Evolutionary conservation across 805 yeast species (phyloP).

Genomic region (Zygoascus bituminiphila): DNA sequence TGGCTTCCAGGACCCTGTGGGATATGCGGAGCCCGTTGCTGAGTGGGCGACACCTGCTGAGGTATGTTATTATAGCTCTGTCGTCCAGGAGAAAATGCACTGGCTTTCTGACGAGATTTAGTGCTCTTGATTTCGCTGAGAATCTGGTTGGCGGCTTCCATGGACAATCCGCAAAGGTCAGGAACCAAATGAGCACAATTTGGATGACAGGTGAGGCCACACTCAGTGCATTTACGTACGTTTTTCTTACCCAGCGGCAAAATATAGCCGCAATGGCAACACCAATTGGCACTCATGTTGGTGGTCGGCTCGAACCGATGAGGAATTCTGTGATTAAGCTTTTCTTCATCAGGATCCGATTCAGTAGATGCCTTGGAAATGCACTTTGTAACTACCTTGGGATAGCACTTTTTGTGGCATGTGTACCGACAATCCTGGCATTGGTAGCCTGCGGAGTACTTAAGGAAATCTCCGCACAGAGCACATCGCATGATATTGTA

Average conservation of each 20-base stretch:
- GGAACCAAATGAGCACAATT: slow-evolving; percentile 93
- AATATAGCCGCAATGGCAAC: slow-evolving; percentile 97
- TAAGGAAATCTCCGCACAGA: slow-evolving; percentile 88
- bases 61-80: slow-evolving; percentile 8
- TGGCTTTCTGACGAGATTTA: slow-evolving; percentile 31
- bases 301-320: slow-evolving; percentile 91
- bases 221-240: slow-evolving; percentile 78
- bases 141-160: slow-evolving; percentile 92
- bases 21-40: neutral
- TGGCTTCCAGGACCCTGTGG: neutral
- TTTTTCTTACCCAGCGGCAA: slow-evolving; percentile 92
- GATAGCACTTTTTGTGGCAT: slow-evolving; percentile 72
- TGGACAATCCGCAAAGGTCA: slow-evolving; percentile 97
- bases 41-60: slow-evolving; percentile 7
- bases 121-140: slow-evolving; percentile 76
- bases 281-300: slow-evolving; percentile 96
- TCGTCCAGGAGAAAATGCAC: slow-evolving; percentile 8
- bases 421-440: slow-evolving; percentile 73
- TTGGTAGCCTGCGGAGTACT: slow-evolving; percentile 68
- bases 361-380: slow-evolving; percentile 65
- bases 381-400: slow-evolving; percentile 72
- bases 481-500: slow-evolving; percentile 97
- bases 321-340: slow-evolving; percentile 92
- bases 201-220: slow-evolving; percentile 93
- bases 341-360: slow-evolving; percentile 60